Evolutionary conservation across 2,329 filamentous ascomycete genomes (phyloP).

Genomic region (Xylaria sp.): DNA sequence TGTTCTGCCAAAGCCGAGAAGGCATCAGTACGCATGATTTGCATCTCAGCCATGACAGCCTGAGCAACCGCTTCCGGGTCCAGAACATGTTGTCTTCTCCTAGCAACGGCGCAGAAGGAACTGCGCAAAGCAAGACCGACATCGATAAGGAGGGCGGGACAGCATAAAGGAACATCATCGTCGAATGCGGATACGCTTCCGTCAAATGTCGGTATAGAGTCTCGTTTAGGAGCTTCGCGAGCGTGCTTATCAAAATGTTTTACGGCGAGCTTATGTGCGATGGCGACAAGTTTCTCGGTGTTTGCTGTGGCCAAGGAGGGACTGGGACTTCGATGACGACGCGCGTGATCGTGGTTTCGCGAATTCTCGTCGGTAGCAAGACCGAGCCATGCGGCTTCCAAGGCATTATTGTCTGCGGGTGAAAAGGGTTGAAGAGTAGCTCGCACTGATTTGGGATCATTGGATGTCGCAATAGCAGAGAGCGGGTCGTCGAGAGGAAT

Average conservation of each 20-base stretch:
- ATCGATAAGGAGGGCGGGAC: constrained; percentile 43
- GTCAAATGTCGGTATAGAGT: constrained; percentile 28
- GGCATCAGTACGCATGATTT: constrained; percentile 24
- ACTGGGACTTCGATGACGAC: constrained; percentile 31
- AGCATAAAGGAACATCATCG: constrained; percentile 40
- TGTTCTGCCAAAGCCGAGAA: constrained; percentile 19
- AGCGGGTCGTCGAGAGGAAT: constrained; percentile 84
- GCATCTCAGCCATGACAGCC: constrained; percentile 39
- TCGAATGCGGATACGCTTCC: constrained; percentile 28
- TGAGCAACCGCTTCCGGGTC: constrained; percentile 42
- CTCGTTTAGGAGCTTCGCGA: constrained; percentile 33
- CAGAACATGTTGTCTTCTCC: constrained; percentile 38
- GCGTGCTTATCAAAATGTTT: constrained; percentile 46
- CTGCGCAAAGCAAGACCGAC: constrained; percentile 43
- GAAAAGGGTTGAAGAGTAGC: constrained; percentile 72
- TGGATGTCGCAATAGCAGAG: constrained; percentile 51
- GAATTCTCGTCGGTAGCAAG: constrained; percentile 48
- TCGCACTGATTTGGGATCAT: constrained; percentile 49
- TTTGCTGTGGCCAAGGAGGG: constrained; percentile 34
- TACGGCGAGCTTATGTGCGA: constrained; percentile 41
- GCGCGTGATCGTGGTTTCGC: constrained; percentile 41
- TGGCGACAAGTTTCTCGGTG: constrained; percentile 33
- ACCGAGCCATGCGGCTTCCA: constrained; percentile 72
- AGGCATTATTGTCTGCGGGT: constrained; percentile 67
- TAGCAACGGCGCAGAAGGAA: constrained; percentile 46